A percentile compares a stretch with the other conserved stretches of the same genome.
Evolutionary conservation across 805 yeast species (phyloP).

Genomic region (Candida takata): DNA sequence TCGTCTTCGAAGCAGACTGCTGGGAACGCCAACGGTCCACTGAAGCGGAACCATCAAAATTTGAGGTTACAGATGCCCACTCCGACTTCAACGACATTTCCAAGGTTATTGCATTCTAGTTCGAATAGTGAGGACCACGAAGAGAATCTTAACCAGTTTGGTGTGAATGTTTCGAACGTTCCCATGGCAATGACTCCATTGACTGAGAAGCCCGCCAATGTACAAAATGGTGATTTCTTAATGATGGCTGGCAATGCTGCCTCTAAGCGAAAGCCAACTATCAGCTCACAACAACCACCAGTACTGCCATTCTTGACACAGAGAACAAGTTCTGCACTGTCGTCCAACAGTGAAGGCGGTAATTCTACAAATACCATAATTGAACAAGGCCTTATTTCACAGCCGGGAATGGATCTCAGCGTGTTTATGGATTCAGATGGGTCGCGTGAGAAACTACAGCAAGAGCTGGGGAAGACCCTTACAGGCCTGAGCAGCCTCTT

Average conservation of each 20-base stretch:
- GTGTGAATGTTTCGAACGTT: conserved; percentile 44
- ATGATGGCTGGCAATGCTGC: background rate
- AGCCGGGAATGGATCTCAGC: conserved; percentile 10
- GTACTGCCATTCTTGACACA: conserved; percentile 14
- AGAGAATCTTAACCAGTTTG: conserved; percentile 59
- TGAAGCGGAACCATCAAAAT: conserved; percentile 40
- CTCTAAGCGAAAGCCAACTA: conserved; percentile 6
- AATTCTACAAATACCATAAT: conserved; percentile 6
- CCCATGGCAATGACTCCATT: conserved; percentile 78
- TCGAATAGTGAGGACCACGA: conserved; percentile 24
- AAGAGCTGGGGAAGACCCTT: conserved; percentile 20
- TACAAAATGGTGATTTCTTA: background rate
- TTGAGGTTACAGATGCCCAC: conserved; percentile 70
- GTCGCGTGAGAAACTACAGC: conserved; percentile 20
- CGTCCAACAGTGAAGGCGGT: conserved; percentile 13
- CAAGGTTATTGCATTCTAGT: conserved; percentile 27
- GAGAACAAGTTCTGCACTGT: conserved; percentile 8
- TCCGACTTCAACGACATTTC: conserved; percentile 39
- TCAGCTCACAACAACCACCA: conserved; percentile 4
- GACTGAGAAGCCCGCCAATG: conserved; percentile 41
- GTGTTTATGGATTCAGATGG: conserved; percentile 20
- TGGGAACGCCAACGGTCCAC: background rate
- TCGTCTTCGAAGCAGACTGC: background rate
- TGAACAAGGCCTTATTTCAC: conserved; percentile 6
- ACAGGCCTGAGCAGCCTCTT: conserved; percentile 19